Conservation (phyloP, 108 stramenopile species). For the Discostella pseudostelligera region DNA sequence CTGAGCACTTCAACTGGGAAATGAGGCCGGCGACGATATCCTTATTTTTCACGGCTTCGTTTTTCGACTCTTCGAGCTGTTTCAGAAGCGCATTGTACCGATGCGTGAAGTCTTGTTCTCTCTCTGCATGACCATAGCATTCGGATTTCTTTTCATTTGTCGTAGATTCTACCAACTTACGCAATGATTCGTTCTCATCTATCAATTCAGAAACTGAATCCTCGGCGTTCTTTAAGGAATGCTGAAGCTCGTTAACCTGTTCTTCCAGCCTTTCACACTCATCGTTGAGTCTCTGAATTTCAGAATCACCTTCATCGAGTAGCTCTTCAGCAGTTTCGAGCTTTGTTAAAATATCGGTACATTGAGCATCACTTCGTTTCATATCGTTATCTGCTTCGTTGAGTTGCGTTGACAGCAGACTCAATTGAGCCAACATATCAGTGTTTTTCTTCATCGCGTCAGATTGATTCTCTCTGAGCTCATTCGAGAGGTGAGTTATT, state of each 20-base stretch:
- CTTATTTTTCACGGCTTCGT: conserved; percentile 12
- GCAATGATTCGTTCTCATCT: background rate
- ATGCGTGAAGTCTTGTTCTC: background rate
- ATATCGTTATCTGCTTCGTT: conserved; percentile 1
- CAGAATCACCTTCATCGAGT: conserved; percentile 33
- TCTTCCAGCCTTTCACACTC: conserved; percentile 14
- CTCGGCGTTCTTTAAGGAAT: background rate
- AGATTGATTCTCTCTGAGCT: background rate
- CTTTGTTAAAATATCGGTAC: conserved; percentile 20
- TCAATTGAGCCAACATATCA: background rate
- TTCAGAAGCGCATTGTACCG: background rate
- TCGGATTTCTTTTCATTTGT: background rate
- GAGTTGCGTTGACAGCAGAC: conserved; percentile 3
- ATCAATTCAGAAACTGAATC: background rate
- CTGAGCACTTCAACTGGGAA: conserved; percentile 25
- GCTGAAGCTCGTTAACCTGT: conserved; percentile 12
- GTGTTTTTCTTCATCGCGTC: background rate
- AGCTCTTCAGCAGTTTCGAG: conserved; percentile 30
- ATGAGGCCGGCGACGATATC: conserved; percentile 13
- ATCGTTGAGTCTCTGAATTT: conserved; percentile 18
- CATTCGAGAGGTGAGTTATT: background rate
- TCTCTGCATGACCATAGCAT: background rate
- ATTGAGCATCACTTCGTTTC: conserved; percentile 5
- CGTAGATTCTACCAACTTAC: background rate
- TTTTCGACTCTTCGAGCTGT: background rate